Base-by-base conservation (phyloP, 176 grass and related monocot species). In the Avena eriantha region DNA sequence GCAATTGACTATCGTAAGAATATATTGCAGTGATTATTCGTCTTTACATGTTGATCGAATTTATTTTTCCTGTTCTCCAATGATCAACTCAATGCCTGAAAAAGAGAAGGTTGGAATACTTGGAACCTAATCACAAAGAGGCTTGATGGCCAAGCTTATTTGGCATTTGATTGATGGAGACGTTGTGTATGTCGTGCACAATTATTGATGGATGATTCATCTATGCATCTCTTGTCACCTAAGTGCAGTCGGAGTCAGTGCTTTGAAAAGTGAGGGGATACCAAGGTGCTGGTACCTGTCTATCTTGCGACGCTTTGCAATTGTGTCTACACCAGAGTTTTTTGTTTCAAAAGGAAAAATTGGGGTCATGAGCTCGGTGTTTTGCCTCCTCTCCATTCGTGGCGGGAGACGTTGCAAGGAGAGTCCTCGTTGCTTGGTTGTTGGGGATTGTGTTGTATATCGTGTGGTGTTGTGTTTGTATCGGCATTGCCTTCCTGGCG, bases 141-240 rank as follows among this genome's bases (percentile, higher is more conserved):
- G 6, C 72, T 75, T 75, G 72, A 49, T 74, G 24, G n/a, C 45
- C n/a, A 49, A 74, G 71, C 71, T 74, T 29, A 29, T 8, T 75
- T 15, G 45, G 45, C 15, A 31, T 51, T 75, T 18, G 2, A 51
- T 29, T 51, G 72, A 75, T 75, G 47, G 46, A 34, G 73, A 76
- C 49, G 5, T 76, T 76, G 14, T 6, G 16, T 49, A 55, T 61
- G 57, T 63, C n/a, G 61, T 35, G 45, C 61, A 68, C 61, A 50
- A 34, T 35, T 67, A 68, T 67, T 51, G 43, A 14, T 33, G 73
- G 47, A 19, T 76, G 73, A 10, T 53, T 51, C 73, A 33, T 33
- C 3, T 4, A 51, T 53, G 45, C 23, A 6, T 24, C 34, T 31
- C 24, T 33, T n/a, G 24, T 17, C 43, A 66, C 0, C 23, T 33